phyloP scores from a whole-genome alignment of 2,329 filamentous ascomycete genomes.

The Botryotinia calthae region DNA sequence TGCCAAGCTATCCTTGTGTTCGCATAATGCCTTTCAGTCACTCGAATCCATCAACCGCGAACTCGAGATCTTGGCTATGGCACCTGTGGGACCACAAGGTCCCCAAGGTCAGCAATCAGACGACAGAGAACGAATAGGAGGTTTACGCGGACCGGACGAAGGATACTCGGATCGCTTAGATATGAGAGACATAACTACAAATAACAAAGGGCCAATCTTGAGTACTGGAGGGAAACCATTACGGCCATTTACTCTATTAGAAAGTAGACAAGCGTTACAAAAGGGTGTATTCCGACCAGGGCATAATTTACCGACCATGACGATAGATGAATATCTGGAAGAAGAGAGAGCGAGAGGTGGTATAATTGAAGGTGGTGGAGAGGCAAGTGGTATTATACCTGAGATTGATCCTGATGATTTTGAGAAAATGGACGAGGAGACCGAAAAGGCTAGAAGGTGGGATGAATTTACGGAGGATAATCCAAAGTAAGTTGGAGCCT shows the following conservation, averaged over 20 bases:
- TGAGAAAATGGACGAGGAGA: conserved; percentile 84
- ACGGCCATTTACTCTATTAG: conserved; percentile 84
- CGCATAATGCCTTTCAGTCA: conserved; percentile 78
- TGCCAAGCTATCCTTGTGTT: conserved; percentile 68
- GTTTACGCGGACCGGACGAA: conserved; percentile 39
- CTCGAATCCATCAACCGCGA: conserved; percentile 88
- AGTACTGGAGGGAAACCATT: conserved; percentile 78
- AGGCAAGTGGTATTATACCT: conserved; percentile 63
- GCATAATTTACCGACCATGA: conserved; percentile 95
- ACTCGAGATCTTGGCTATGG: conserved; percentile 74
- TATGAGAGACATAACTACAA: conserved; percentile 51
- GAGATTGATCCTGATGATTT: conserved; percentile 87
- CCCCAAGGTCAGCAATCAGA: conserved; percentile 44
- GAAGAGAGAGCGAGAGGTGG: conserved; percentile 82
- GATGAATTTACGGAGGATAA: conserved; percentile 93
- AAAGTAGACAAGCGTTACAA: conserved; percentile 70
- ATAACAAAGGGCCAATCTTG: conserved; percentile 66
- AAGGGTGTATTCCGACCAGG: conserved; percentile 84
- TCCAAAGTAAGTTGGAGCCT: conserved; percentile 52
- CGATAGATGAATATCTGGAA: conserved; percentile 94
- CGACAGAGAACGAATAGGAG: conserved; percentile 46
- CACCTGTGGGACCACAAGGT: conserved; percentile 53
- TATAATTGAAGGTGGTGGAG: conserved; percentile 87
- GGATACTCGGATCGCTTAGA: conserved; percentile 75
- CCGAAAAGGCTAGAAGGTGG: conserved; percentile 90